These are phyloP conservation scores for Rutstroemia sydowiana DNA, from an alignment of 2,329 filamentous ascomycete species.

Conservation along the genomic window DNA sequence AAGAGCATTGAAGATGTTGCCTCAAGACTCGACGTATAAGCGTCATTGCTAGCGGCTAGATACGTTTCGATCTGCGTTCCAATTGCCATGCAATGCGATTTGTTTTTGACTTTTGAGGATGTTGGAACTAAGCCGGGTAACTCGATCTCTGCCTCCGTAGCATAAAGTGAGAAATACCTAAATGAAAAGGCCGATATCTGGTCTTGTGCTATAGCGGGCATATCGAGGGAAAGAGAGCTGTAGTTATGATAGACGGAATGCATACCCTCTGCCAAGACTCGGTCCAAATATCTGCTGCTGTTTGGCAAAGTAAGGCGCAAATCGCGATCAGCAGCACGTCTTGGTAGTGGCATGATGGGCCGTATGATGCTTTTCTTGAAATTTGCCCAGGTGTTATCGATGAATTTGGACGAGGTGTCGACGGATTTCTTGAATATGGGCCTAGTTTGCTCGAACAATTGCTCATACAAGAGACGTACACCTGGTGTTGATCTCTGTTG, in stretches of 20 bases:
- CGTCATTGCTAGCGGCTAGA: conserved; percentile 26
- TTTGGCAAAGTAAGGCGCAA: conserved; percentile 35
- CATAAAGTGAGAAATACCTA: conserved; percentile 21
- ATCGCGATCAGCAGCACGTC: conserved; percentile 29
- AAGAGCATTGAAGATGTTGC: conserved; percentile 47
- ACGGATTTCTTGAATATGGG: conserved; percentile 29
- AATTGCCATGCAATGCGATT: conserved; percentile 27
- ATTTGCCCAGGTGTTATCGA: conserved; percentile 33
- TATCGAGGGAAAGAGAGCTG: no score
- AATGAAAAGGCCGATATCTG: conserved; percentile 18
- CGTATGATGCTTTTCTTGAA: conserved; percentile 35
- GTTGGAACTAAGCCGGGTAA: neutral
- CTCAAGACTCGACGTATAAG: conserved; percentile 39
- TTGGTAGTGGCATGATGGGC: conserved; percentile 36
- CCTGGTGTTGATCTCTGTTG: conserved; percentile 24
- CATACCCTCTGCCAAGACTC: no score
- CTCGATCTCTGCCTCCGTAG: conserved; percentile 17
- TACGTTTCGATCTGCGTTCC: conserved; percentile 33
- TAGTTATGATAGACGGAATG: no score
- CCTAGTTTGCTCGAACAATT: conserved; percentile 27
- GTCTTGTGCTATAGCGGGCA: no score
- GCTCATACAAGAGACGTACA: conserved; percentile 20
- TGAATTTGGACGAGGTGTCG: conserved; percentile 22
- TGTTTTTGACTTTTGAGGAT: neutral
- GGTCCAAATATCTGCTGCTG: no score